Conservation (phyloP, 208 protist genomes). For the Chromosphaera perkinsii region DNA sequence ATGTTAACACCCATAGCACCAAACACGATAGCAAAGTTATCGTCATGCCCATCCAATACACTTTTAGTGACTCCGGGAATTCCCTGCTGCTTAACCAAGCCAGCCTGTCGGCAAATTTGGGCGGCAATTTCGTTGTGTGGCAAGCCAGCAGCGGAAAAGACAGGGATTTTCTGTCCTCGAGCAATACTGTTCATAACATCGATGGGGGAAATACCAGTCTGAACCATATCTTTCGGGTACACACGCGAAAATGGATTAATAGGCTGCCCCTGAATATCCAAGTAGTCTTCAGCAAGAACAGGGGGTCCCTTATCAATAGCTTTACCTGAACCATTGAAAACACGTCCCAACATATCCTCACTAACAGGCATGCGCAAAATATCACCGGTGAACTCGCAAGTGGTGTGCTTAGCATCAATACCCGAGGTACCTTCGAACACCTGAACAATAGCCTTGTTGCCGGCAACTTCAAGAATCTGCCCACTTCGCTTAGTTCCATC, state of each 20-base stretch:
- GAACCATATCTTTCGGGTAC: constrained; percentile 99
- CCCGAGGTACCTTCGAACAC: constrained; percentile 98
- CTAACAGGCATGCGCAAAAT: constrained; percentile 95
- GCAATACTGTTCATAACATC: constrained; percentile 99
- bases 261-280: constrained; percentile 97
- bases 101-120: constrained; percentile 99
- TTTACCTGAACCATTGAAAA: constrained; percentile 99
- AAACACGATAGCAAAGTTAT: constrained; percentile 99
- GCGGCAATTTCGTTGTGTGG: constrained; percentile 99
- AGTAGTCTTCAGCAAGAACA: constrained; percentile 96
- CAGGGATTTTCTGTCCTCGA: constrained; percentile 99
- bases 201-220: constrained; percentile 99
- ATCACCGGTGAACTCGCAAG: constrained; percentile 96
- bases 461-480: constrained; percentile 96
- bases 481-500: constrained; percentile 87
- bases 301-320: constrained; percentile 95
- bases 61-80: constrained; percentile 56
- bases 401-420: constrained; percentile 90
- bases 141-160: constrained; percentile 99
- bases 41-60: constrained; percentile 66
- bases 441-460: constrained; percentile 97
- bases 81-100: constrained; percentile 82
- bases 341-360: constrained; percentile 98
- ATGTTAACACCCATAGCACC: constrained; percentile 99
- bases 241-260: constrained; percentile 98